phyloP scores from a whole-genome alignment of 805 yeast species.

The Candida lessepsii region DNA sequence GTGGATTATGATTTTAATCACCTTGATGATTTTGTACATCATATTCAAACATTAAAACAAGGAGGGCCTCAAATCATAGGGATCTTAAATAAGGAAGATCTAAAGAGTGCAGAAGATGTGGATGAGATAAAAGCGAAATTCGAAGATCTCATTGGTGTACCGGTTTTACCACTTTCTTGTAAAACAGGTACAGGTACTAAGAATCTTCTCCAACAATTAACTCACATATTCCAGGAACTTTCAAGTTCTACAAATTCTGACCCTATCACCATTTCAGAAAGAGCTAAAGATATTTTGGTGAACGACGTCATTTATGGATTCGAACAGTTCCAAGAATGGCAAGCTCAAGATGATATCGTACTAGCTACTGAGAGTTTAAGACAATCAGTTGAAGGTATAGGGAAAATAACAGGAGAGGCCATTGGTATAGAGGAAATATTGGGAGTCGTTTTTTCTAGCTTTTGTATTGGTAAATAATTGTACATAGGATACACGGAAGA shows the following conservation, averaged over 20 bases:
- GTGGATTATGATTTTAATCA: constrained; percentile 26
- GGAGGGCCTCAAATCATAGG: constrained; percentile 35
- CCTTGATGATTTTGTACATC: constrained; percentile 36
- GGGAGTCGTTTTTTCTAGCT: constrained; percentile 86
- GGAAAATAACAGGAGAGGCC: constrained; percentile 86
- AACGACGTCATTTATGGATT: constrained; percentile 78
- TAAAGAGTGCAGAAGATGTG: constrained; percentile 22
- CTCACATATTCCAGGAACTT: constrained; percentile 45
- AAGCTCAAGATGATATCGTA: constrained; percentile 64
- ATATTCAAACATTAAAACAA: constrained; percentile 30
- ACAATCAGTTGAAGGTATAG: constrained; percentile 80
- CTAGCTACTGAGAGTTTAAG: constrained; percentile 75
- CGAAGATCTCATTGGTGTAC: constrained; percentile 17
- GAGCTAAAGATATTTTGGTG: constrained; percentile 72
- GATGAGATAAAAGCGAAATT: background rate
- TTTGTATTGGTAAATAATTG: constrained; percentile 84
- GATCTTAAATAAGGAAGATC: constrained; percentile 62
- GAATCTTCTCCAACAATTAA: constrained; percentile 42
- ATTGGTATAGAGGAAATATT: constrained; percentile 88
- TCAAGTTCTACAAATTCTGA: constrained; percentile 52
- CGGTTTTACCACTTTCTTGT: constrained; percentile 56
- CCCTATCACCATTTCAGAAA: constrained; percentile 69
- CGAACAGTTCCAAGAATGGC: constrained; percentile 54
- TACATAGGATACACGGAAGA: background rate
- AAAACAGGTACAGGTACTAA: constrained; percentile 53